These are phyloP conservation scores for Hymenoscyphus fructigenus DNA, from an alignment of 2,329 filamentous ascomycete genomes.

Conservation along the genomic window DNA sequence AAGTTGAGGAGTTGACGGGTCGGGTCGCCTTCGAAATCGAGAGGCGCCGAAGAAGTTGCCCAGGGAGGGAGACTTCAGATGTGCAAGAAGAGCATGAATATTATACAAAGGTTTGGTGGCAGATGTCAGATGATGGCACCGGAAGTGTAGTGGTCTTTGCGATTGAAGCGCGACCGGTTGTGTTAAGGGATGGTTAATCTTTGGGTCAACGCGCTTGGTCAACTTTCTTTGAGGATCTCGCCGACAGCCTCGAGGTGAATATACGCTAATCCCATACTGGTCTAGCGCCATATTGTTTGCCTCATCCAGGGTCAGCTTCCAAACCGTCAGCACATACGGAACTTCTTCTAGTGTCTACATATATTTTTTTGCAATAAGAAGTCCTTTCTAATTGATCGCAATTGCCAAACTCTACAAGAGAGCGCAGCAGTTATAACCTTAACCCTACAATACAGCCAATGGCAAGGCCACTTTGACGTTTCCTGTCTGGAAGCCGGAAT, in stretches of 20 bases:
- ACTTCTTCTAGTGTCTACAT: too few species aligned
- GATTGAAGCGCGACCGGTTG: background rate
- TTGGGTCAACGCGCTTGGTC: background rate
- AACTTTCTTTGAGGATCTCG: background rate
- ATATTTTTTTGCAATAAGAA: too few species aligned
- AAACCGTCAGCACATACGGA: too few species aligned
- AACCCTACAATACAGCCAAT: too few species aligned
- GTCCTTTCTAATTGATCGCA: too few species aligned
- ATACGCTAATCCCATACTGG: background rate
- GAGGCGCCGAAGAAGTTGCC: conserved; percentile 10
- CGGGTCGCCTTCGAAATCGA: conserved; percentile 15
- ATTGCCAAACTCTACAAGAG: too few species aligned
- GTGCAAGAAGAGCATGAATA: conserved; percentile 22
- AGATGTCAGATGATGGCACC: conserved; percentile 6
- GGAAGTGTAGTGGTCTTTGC: background rate
- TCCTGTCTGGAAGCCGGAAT: too few species aligned
- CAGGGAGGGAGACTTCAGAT: conserved; percentile 19
- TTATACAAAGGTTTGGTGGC: conserved; percentile 9
- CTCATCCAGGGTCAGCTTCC: too few species aligned
- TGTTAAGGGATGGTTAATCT: conserved; percentile 9
- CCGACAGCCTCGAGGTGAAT: background rate
- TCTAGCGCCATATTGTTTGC: background rate
- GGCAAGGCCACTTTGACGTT: too few species aligned
- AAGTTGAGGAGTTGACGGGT: conserved; percentile 15
- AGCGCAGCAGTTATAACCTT: too few species aligned